A percentile compares a stretch with the other conserved stretches of the same genome.
Conservation (phyloP, 306 rosid genomes). For the Gynostemma pentaphyllum region DNA sequence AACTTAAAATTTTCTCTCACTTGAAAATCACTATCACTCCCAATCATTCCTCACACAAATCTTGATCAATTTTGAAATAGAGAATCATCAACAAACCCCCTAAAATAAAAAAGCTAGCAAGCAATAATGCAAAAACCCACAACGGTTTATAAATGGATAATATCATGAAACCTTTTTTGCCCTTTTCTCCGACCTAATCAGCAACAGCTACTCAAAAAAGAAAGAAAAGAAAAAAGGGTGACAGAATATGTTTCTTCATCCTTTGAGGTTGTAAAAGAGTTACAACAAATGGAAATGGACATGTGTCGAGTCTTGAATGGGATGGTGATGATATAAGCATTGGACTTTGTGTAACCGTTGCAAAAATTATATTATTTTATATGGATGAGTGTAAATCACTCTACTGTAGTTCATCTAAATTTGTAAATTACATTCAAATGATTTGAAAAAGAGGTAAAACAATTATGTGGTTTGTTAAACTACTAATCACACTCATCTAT, state of each 20-base stretch:
- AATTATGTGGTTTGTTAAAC: too few relatives aligned
- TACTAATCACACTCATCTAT: too few relatives aligned
- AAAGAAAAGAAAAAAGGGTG: background rate
- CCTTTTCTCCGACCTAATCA: background rate
- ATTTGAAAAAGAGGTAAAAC: too few relatives aligned
- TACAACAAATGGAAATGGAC: background rate
- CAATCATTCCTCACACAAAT: background rate
- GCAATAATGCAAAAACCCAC: background rate
- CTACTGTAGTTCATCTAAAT: too few relatives aligned
- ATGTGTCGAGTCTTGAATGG: background rate
- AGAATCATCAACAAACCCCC: background rate
- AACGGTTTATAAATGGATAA: background rate
- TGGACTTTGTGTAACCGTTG: background rate
- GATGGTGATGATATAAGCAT: background rate
- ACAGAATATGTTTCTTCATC: background rate
- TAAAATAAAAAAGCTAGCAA: background rate
- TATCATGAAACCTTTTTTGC: background rate
- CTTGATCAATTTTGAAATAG: background rate
- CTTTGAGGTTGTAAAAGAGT: constrained; percentile 8
- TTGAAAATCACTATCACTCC: background rate
- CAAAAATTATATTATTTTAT: too few relatives aligned
- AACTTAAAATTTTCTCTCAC: too few relatives aligned
- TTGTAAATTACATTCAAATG: too few relatives aligned
- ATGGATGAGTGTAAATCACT: too few relatives aligned
- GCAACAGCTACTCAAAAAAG: background rate